Percentiles rank a stretch among this genome's conserved stretches.
Conservation (phyloP, 768 basidiomycete genomes). For the Kwoniella mangroviensis region DNA sequence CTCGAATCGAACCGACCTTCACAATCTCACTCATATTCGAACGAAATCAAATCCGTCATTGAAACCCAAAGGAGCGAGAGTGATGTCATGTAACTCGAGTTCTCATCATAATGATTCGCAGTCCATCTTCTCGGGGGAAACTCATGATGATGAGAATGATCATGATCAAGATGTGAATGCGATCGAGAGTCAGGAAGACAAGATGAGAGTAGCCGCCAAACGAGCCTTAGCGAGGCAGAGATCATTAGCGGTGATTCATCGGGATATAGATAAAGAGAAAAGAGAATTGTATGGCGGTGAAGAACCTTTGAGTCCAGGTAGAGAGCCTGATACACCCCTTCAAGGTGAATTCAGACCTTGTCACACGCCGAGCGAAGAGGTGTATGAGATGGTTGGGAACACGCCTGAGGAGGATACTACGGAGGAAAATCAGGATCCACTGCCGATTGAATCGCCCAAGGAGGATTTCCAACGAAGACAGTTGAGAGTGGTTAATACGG, state of each 20-base stretch:
- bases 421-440: neutral
- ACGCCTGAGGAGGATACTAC: slow-evolving; percentile 11
- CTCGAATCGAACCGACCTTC: slow-evolving; percentile 2
- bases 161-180: slow-evolving; percentile 25
- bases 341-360: slow-evolving; percentile 36
- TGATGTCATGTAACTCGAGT: slow-evolving; percentile 42
- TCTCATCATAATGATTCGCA: slow-evolving; percentile 10
- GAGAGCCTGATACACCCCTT: slow-evolving; percentile 28
- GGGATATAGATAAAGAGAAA: slow-evolving; percentile 34
- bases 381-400: slow-evolving; percentile 34
- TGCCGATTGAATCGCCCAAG: neutral
- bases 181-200: slow-evolving; percentile 32
- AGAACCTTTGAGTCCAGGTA: slow-evolving; percentile 5
- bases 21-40: slow-evolving; percentile 8
- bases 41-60: slow-evolving; percentile 23
- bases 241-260: slow-evolving; percentile 48
- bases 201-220: slow-evolving; percentile 37
- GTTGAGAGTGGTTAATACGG: slow-evolving; percentile 8
- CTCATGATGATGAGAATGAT: slow-evolving; percentile 20
- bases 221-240: slow-evolving; percentile 47
- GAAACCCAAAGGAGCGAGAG: slow-evolving; percentile 32
- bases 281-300: neutral
- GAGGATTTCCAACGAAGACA: slow-evolving; percentile 3
- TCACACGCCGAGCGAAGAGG: slow-evolving; percentile 41
- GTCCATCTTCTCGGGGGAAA: slow-evolving; percentile 21